Percentiles rank a stretch among this genome's conserved stretches.
Conservation (phyloP, 2,329 filamentous ascomycete genomes). For the Coniochaeta ligniaria region DNA sequence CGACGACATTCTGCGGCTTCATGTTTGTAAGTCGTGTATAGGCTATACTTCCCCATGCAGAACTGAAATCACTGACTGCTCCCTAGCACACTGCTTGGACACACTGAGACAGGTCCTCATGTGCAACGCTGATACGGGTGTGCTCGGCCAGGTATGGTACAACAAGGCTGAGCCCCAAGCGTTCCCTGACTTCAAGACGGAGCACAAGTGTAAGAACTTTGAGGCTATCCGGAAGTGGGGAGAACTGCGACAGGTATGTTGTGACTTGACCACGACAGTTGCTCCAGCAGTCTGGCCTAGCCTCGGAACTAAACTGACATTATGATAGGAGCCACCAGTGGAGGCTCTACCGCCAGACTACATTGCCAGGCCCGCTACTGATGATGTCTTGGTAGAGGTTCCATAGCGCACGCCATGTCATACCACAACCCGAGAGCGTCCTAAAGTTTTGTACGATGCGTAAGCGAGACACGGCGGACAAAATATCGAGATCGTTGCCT, state of each 20-base stretch:
- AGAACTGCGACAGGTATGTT: slow-evolving; percentile 37
- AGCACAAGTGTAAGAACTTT: slow-evolving; percentile 41
- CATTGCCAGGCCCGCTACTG: neutral
- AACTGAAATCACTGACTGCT: neutral
- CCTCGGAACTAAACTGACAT: neutral
- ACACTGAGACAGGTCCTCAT: slow-evolving; percentile 55
- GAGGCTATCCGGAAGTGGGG: slow-evolving; percentile 36
- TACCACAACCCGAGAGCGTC: no score
- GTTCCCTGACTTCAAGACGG: slow-evolving; percentile 57
- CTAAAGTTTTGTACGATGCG: no score
- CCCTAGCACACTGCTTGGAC: slow-evolving; percentile 51
- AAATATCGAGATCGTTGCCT: neutral
- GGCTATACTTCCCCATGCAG: neutral
- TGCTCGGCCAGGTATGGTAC: slow-evolving; percentile 56
- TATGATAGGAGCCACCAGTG: neutral
- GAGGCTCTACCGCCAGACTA: neutral
- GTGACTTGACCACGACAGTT: neutral
- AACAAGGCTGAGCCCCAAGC: slow-evolving; percentile 34
- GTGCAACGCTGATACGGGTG: slow-evolving; percentile 53
- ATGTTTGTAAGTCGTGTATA: slow-evolving; percentile 41
- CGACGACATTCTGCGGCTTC: slow-evolving; percentile 44
- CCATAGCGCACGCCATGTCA: neutral
- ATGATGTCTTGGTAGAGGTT: neutral
- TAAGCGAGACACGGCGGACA: neutral
- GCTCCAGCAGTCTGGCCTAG: neutral